Evolutionary conservation across 2,329 filamentous ascomycete species (phyloP).

Genomic region (Gremmenia infestans): DNA sequence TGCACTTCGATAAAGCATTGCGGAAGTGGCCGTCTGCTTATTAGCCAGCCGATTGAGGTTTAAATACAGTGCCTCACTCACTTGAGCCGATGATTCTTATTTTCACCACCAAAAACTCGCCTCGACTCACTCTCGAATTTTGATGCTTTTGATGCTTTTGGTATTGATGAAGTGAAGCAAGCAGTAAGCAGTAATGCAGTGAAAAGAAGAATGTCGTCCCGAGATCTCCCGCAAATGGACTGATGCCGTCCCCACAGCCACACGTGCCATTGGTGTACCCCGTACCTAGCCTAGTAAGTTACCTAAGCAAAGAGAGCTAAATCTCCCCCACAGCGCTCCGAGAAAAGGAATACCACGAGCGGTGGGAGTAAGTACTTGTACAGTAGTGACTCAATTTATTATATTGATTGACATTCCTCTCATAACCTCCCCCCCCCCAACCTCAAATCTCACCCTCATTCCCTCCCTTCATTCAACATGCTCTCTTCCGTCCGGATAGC

Average conservation of each 20-base stretch:
- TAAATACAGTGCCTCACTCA: no score
- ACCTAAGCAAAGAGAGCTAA: neutral
- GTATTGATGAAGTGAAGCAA: no score
- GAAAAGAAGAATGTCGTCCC: no score
- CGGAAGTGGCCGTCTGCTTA: no score
- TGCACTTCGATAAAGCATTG: no score
- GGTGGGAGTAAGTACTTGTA: neutral
- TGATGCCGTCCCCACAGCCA: neutral
- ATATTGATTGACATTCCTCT: neutral
- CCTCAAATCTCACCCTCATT: neutral
- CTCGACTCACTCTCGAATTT: no score
- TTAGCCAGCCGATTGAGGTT: no score
- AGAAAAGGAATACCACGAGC: neutral
- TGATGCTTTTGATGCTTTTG: no score
- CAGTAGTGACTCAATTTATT: neutral
- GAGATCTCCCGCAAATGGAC: no score
- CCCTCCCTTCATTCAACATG: constrained; percentile 38
- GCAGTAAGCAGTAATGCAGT: no score
- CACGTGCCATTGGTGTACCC: neutral
- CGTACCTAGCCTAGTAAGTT: neutral
- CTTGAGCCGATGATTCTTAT: no score
- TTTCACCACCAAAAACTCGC: no score
- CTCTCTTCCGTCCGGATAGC: constrained; percentile 51
- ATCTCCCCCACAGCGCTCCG: neutral
- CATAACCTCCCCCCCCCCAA: neutral